Percentiles rank a stretch among this genome's conserved stretches.
These are phyloP conservation scores for baker's yeast (Saccharomyces cerevisiae) DNA, from an alignment of 805 yeast species.

Conservation along the genomic window DNA sequence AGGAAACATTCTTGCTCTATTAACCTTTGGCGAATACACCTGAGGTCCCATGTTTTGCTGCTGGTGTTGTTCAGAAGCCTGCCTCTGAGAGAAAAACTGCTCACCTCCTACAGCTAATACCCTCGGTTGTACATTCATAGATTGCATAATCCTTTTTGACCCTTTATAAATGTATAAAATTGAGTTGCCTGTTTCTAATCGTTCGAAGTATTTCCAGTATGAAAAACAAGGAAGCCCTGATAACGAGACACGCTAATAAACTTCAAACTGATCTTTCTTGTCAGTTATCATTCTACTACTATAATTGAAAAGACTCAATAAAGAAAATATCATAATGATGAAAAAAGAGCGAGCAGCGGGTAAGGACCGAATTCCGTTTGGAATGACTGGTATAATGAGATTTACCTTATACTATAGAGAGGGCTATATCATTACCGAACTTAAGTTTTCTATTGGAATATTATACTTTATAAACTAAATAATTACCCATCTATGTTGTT, in stretches of 20 bases:
- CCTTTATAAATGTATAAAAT: background rate
- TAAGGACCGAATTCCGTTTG: background rate
- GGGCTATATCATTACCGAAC: background rate
- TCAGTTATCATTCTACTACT: background rate
- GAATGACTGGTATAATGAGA: background rate
- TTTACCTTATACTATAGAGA: background rate
- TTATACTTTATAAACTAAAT: background rate
- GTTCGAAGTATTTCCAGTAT: background rate
- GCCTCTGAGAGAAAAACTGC: slow-evolving; percentile 21
- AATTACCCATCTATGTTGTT: background rate
- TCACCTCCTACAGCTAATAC: slow-evolving; percentile 22
- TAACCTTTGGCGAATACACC: slow-evolving; percentile 24
- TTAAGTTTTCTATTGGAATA: background rate
- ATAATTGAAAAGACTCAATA: background rate
- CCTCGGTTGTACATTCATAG: slow-evolving; percentile 24
- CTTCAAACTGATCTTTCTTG: background rate
- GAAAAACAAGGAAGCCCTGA: background rate
- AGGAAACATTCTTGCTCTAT: slow-evolving; percentile 18
- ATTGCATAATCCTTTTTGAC: slow-evolving; percentile 14
- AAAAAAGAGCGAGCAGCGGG: background rate
- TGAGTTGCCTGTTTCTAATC: background rate
- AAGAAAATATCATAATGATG: background rate
- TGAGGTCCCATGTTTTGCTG: slow-evolving; percentile 21
- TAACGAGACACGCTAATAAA: background rate
- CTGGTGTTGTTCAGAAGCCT: slow-evolving; percentile 19